Evolutionary conservation across 306 rosid species (phyloP).

Genomic region (Quillaja saponaria): DNA sequence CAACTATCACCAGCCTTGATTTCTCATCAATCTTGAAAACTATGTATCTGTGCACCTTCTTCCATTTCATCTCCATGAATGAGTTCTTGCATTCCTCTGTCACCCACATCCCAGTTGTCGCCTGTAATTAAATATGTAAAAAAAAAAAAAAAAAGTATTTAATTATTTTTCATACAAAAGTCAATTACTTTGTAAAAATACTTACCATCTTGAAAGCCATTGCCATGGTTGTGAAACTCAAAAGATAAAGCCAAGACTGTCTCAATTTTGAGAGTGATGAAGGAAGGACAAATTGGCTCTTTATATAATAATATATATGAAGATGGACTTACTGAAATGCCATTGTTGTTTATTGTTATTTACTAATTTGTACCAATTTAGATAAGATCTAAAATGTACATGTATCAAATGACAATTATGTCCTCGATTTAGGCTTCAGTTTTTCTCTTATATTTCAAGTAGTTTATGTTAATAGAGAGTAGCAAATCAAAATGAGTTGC

Average conservation of each 20-base stretch:
- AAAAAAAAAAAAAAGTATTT: neutral
- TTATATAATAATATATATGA: too few relatives aligned
- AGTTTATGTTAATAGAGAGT: slow-evolving; percentile 5
- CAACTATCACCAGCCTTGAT: slow-evolving; percentile 83
- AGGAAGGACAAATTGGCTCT: slow-evolving; percentile 5
- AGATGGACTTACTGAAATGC: slow-evolving; percentile 22
- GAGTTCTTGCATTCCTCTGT: slow-evolving; percentile 97
- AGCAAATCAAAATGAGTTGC: neutral
- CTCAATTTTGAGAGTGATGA: slow-evolving; percentile 19
- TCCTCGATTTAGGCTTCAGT: slow-evolving; percentile 15
- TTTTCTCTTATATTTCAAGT: slow-evolving; percentile 32
- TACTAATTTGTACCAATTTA: slow-evolving; percentile 25
- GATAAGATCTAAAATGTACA: slow-evolving; percentile 14
- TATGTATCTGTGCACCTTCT: slow-evolving; percentile 85
- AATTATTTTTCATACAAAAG: too few relatives aligned
- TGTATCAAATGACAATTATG: slow-evolving; percentile 23
- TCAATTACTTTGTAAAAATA: neutral
- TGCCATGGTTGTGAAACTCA: slow-evolving; percentile 83
- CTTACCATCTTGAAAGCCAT: slow-evolving; percentile 99
- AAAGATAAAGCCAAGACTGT: neutral
- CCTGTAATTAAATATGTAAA: slow-evolving; percentile 38
- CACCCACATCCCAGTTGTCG: slow-evolving; percentile 99
- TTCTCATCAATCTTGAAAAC: slow-evolving; percentile 96
- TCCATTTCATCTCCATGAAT: slow-evolving; percentile 99
- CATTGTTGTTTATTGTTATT: slow-evolving; percentile 18